Base-by-base conservation (phyloP, 768 basidiomycete genomes). In the Scleroderma citrinum region DNA sequence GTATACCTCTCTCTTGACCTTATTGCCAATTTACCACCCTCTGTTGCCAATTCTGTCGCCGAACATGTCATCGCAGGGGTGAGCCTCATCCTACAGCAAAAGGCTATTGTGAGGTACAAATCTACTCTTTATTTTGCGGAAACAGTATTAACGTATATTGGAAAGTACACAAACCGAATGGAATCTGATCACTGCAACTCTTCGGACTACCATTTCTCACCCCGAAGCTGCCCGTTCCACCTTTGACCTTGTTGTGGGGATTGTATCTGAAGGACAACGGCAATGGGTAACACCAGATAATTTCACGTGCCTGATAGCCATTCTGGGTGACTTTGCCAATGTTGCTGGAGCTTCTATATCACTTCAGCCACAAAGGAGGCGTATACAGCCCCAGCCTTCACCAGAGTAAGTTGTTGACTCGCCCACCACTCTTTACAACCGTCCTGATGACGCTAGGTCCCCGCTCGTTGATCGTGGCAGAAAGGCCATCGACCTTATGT, bases 1-100 rank as follows among this genome's bases (percentile, higher is more conserved):
- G 76, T 97, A 11, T 98, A 93, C 67, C 76, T 97, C 42, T 92
- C 95, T 0, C 83, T 99, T 51, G 95, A 99, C 63, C 74, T 92
- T 23, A 75, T 99, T 17, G 82, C 91, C 5, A 82, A 86, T 32
- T 69, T 98, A 10, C 89, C 94, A 2, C 71, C 82, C 2, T 60
- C 70, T 1, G 80, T 94, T n/a, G 77, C 90, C 17, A 86, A 76
- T 55, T 81, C 88, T 1, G 88, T 96, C 7, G 89, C 91, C 8
- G 93, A 97, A 64, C 94, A 97, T 64, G 77, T 96, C n/a, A 74
- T 84, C 43, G 80, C 87, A 7, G 96, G 96, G 0, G 75, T 97
- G 7, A 77, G 80, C 21, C 65, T 83, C 46, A 81, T 99, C 35
- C 70, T 95, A n/a, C 80, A 87, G 59, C 81, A 94, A 56, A 73